Percentiles rank a stretch among this genome's conserved stretches.
Conservation (phyloP, 192 early-diverging fungal genomes). For the Coemansia biformis region DNA sequence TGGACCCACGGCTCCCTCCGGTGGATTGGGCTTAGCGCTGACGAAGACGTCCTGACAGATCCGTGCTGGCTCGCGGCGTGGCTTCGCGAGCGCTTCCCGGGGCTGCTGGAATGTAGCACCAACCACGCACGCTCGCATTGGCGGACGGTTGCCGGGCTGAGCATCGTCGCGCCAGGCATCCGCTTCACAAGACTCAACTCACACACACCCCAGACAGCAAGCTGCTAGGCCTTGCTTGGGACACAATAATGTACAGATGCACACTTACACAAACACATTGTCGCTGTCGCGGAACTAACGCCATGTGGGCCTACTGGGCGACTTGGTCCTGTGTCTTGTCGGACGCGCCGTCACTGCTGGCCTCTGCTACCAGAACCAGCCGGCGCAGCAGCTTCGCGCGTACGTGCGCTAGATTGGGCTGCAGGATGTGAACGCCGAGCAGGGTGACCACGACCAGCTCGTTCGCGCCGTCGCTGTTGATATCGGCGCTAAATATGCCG, state of each 20-base stretch:
- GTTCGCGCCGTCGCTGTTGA: conserved; percentile 48
- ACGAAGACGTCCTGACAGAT: conserved; percentile 40
- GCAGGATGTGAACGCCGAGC: conserved; percentile 46
- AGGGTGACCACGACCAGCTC: conserved; percentile 51
- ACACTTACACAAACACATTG: too few relatives aligned
- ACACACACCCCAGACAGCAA: too few relatives aligned
- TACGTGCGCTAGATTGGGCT: conserved; percentile 38
- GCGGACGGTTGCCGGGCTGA: conserved; percentile 22
- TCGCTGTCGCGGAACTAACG: too few relatives aligned
- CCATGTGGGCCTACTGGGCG: too few relatives aligned
- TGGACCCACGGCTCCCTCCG: conserved; percentile 13
- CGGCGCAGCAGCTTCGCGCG: conserved; percentile 34
- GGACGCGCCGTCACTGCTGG: too few relatives aligned
- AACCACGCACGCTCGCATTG: conserved; percentile 37
- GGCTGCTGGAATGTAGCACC: conserved; percentile 34
- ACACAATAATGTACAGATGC: too few relatives aligned
- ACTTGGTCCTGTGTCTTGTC: too few relatives aligned
- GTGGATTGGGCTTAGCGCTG: conserved; percentile 29
- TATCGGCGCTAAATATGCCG: conserved; percentile 41
- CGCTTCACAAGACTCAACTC: conserved; percentile 26
- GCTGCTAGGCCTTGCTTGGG: too few relatives aligned
- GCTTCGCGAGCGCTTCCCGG: conserved; percentile 33
- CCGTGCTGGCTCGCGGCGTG: conserved; percentile 31
- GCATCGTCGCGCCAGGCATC: conserved; percentile 20
- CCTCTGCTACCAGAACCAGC: too few relatives aligned